Base-by-base conservation (phyloP, 1,139 yeast genomes). In the Sugiyamaella neomexicana region DNA sequence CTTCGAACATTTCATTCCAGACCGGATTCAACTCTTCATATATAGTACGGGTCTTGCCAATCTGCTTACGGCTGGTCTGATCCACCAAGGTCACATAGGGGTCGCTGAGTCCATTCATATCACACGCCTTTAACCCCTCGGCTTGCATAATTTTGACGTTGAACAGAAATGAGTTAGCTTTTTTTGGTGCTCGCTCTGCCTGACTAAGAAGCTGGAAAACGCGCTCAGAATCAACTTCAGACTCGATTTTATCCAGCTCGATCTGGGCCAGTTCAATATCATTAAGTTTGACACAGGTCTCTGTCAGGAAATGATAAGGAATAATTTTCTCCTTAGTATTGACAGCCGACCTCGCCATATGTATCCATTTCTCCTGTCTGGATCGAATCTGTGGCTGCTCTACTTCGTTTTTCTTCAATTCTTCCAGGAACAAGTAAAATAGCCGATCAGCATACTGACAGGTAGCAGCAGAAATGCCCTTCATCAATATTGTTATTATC, bases 1-100 rank as follows among this genome's bases (percentile, higher is more conserved):
- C 56, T 65, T 90, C 97, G 66, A 88, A 86, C 55, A 85, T 88
- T 72, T 93, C 97, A 64, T 89, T 89, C 96, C 96, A 93, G 25
- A 80, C 82, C 0, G 98, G 97, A 62, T 83, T 83, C 36, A 80
- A 72, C 5, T 84, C 81, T 54, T 80, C 81, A 44, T 77, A 75
- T 7, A 87, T 75, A 0, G 85, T 78, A 63, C 89, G 77, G 0
- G 98, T 90, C 60, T 81, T 82, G 4, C 89, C 95, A 49, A 88
- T 76, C 17, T 85, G 81, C 52, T 75, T 76, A 50, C 82, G 76
- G 32, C 34, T 48, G 47, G 72, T 72, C 6, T 85, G 80, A 59
- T 89, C 95, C 2, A 81, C 78, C 25, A 91, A 68, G 0, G 85
- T 80, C 0, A 88, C 86, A 62, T 86, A 85, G 0, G 95, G 82